phyloP scores from a whole-genome alignment of 495 filamentous ascomycete genomes.

The Penicillium pancosmium region DNA sequence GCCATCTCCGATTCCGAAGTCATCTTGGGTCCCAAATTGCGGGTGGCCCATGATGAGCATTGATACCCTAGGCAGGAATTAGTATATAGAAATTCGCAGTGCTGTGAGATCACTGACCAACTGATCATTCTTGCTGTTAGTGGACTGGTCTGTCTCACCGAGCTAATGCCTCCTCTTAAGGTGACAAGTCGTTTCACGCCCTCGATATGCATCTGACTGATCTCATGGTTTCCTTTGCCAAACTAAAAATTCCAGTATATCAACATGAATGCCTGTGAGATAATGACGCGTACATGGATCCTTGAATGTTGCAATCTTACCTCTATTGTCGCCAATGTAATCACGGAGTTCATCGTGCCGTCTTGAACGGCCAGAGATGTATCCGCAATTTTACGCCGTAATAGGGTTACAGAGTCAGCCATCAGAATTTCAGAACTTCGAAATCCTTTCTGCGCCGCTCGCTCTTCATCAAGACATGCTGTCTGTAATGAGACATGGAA shows the following conservation, averaged over 20 bases:
- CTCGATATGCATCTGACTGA: conserved; percentile 52
- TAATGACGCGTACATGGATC: neutral
- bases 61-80: conserved; percentile 43
- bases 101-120: conserved; percentile 38
- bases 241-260: conserved; percentile 29
- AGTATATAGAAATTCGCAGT: neutral
- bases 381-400: conserved; percentile 47
- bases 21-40: conserved; percentile 53
- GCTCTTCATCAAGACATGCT: conserved; percentile 55
- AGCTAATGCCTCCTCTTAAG: conserved; percentile 50
- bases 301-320: conserved; percentile 25
- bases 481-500: conserved; percentile 57
- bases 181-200: conserved; percentile 49
- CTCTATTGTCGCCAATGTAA: conserved; percentile 55
- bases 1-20: conserved; percentile 47
- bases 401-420: conserved; percentile 51
- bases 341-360: conserved; percentile 56
- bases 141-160: conserved; percentile 49
- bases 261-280: neutral
- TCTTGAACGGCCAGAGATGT: conserved; percentile 51
- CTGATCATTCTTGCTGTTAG: conserved; percentile 55
- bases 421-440: conserved; percentile 52
- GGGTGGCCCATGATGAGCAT: conserved; percentile 51
- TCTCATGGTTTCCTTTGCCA: conserved; percentile 50
- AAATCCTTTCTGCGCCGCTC: conserved; percentile 50